Base-by-base conservation (phyloP, 768 basidiomycete species). In the Lentinus tigrinus region DNA sequence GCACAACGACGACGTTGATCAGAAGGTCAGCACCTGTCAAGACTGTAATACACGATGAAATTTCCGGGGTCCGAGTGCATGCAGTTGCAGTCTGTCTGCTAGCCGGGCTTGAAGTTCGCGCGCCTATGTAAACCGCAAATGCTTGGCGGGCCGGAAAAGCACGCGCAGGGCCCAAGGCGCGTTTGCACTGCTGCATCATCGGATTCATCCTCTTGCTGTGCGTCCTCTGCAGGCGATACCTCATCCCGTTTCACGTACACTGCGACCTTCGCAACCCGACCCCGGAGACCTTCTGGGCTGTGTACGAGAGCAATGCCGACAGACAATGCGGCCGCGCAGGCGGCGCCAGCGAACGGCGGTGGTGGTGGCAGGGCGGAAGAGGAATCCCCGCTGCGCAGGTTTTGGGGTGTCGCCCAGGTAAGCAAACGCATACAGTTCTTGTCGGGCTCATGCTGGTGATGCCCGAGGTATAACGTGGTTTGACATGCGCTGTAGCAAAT, bases 401-500 rank as follows among this genome's bases (percentile, higher is more conserved):
- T 77, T 28, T 61, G 79, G n/a, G 58, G 65, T 0, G 63, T 75
- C n/a, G 72, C 69, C 26, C 81, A 83, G 75, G 81, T 81, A 58
- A 49, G 75, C 57, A 26, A 10, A n/a, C 40, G 75, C 57, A 26
- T 9, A n/a, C 40, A 42, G 21, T 42, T 7, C 17, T 16, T n/a
- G 16, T 9, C 40, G 17, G 40, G n/a, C 40, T 42, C n/a, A 16
- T 11, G 11, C 7, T 31, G 31, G 11, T 31, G 31, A 4, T 23
- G 40, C 7, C n/a, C 40, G 40, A 16, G 40, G n/a, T n/a, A n/a
- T n/a, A 17, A 7, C 16, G 17, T 7, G 8, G 40, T 17, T 7
- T 17, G 40, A 3, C 21, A 42, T 42, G 40, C 16, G 21, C 40
- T 42, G 17, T 51, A 91, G 89, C 88, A 90, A 90, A 70, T 84